phyloP scores from a whole-genome alignment of 2,329 filamentous ascomycete genomes.

The Colletotrichum falcatum region DNA sequence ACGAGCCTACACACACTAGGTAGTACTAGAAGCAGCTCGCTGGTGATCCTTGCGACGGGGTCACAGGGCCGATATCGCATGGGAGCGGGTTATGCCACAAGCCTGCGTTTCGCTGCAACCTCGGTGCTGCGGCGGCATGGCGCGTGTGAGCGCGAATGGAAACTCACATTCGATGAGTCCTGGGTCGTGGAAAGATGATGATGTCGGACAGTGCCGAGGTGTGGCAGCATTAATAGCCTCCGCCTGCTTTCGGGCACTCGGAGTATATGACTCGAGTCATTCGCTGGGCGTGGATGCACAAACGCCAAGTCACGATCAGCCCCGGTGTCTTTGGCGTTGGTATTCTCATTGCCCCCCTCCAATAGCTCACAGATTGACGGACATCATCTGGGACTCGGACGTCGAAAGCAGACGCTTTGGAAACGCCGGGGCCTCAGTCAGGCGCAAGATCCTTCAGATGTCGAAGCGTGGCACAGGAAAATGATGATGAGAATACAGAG shows the following conservation, averaged over 20 bases:
- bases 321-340: neutral
- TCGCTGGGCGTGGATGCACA: neutral
- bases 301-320: no score
- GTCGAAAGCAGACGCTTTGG: neutral
- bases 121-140: neutral
- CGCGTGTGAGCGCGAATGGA: neutral
- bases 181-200: neutral
- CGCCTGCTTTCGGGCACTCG: no score
- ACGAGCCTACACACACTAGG: no score
- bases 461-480: neutral
- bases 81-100: neutral
- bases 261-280: neutral
- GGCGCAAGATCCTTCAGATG: neutral
- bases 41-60: conserved; percentile 27
- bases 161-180: neutral
- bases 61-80: conserved; percentile 1
- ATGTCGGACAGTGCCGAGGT: neutral
- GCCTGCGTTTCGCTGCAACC: neutral
- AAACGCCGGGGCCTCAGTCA: neutral
- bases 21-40: conserved; percentile 1
- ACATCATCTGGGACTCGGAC: neutral
- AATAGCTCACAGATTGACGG: neutral
- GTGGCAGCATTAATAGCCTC: neutral
- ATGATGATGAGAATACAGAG: conserved; percentile 11
- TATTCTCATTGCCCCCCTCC: no score